Percentiles rank a stretch among this genome's conserved stretches.
These are phyloP conservation scores for Boletus coccyginus DNA, from an alignment of 768 basidiomycete genomes.

Conservation along the genomic window DNA sequence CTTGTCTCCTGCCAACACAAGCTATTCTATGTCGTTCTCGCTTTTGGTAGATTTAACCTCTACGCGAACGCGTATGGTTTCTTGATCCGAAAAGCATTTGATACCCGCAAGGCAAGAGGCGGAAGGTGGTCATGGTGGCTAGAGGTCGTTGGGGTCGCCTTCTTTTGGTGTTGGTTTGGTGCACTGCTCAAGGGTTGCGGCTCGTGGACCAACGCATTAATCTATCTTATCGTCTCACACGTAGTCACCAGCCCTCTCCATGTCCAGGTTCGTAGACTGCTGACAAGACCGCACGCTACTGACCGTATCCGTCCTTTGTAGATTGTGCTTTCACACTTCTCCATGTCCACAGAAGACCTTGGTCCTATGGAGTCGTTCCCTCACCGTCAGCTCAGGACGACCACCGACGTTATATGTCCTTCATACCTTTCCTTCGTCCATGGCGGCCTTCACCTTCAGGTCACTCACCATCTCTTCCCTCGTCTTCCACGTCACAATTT, in stretches of 20 bases:
- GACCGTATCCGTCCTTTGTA: constrained; percentile 24
- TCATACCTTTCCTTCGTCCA: constrained; percentile 84
- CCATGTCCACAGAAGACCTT: constrained; percentile 89
- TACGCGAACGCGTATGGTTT: constrained; percentile 84
- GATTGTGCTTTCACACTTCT: constrained; percentile 98
- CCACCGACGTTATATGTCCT: constrained; percentile 90
- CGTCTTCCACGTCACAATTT: constrained; percentile 93
- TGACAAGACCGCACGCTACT: not conserved
- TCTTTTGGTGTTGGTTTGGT: constrained; percentile 90
- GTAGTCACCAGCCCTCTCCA: constrained; percentile 87
- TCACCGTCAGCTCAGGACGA: constrained; percentile 94
- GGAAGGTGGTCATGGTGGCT: constrained; percentile 76
- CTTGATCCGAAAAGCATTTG: constrained; percentile 63
- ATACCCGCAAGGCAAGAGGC: constrained; percentile 61
- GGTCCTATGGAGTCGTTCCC: constrained; percentile 91
- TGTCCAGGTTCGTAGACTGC: constrained; percentile 66
- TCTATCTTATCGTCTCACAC: constrained; percentile 83
- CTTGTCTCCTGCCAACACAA: constrained; percentile 83
- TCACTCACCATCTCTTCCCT: constrained; percentile 96
- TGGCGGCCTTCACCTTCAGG: constrained; percentile 96
- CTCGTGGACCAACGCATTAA: constrained; percentile 63
- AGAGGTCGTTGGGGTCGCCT: constrained; percentile 71
- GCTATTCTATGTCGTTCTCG: constrained; percentile 88
- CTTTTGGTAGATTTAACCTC: constrained; percentile 92
- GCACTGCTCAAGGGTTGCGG: constrained; percentile 68